These are phyloP conservation scores for Coelastrella sp. DNA, from an alignment of 139 green algal genomes.

Conservation along the genomic window DNA sequence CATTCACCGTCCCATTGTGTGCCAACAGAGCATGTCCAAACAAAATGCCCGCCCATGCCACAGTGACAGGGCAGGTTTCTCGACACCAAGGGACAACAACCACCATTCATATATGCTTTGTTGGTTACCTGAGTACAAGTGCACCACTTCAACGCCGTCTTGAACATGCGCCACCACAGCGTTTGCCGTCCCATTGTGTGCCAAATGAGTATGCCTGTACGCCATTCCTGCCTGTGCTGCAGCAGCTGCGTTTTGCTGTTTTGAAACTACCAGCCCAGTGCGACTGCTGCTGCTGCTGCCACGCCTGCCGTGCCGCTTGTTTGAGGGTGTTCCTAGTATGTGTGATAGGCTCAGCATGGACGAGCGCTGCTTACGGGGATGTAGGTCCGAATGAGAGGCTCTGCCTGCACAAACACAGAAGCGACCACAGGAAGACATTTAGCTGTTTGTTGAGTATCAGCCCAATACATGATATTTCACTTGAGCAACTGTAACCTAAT, in stretches of 20 bases:
- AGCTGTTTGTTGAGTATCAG: too few species aligned
- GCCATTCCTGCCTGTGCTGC: conserved; percentile 29
- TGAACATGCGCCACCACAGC: conserved; percentile 93
- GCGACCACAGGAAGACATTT: too few species aligned
- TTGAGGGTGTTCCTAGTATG: not conserved
- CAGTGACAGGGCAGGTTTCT: not conserved
- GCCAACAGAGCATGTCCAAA: conserved; percentile 48
- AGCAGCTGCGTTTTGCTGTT: not conserved
- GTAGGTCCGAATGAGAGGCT: conserved; percentile 10
- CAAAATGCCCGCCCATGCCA: conserved; percentile 4
- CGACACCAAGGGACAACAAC: not conserved
- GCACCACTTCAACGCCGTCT: conserved; percentile 93
- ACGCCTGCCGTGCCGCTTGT: not conserved
- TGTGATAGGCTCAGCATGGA: not conserved
- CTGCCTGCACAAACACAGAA: not conserved
- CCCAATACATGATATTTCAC: too few species aligned
- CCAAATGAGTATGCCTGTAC: conserved; percentile 48
- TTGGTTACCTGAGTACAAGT: conserved; percentile 86
- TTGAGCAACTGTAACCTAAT: too few species aligned
- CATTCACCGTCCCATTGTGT: conserved; percentile 79
- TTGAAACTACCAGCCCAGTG: conserved; percentile 18
- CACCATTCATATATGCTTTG: not conserved
- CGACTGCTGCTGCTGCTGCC: not conserved
- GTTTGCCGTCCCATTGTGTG: conserved; percentile 77
- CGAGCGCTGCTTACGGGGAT: conserved; percentile 9